These are phyloP conservation scores for Cystobasidium ongulense DNA, from an alignment of 768 basidiomycete genomes.

Conservation along the genomic window DNA sequence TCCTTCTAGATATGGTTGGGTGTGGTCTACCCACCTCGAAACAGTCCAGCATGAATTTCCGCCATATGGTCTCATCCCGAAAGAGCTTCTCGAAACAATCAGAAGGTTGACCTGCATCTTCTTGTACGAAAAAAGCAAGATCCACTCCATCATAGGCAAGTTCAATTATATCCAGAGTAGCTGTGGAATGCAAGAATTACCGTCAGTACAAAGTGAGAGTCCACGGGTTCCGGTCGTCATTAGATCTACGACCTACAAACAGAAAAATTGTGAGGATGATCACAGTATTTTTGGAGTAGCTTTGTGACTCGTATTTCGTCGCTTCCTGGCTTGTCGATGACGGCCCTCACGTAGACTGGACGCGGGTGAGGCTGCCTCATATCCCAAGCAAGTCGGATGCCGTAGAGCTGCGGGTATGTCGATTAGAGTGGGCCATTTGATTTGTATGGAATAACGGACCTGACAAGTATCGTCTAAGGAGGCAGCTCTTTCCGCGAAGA, in stretches of 20 bases:
- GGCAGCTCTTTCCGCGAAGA: background rate
- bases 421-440: background rate
- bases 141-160: background rate
- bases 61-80: background rate
- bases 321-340: background rate
- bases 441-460: background rate
- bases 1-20: background rate
- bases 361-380: background rate
- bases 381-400: background rate
- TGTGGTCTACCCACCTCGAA: background rate
- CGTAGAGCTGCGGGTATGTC: background rate
- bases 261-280: background rate
- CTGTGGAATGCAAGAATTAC: background rate
- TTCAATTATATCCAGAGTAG: background rate
- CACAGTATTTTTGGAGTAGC: background rate
- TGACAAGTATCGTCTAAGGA: background rate
- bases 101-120: constrained; percentile 12
- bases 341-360: background rate
- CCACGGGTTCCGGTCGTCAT: too few relatives aligned
- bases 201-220: background rate
- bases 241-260: background rate
- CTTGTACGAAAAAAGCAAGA: constrained; percentile 15
- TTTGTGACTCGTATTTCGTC: background rate
- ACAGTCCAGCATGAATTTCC: constrained; percentile 16
- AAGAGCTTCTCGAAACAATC: background rate